Evolutionary conservation across 2,329 filamentous ascomycete species (phyloP), one percentile per base, ranked within the genome.

Genomic region (Diatrype stigma): DNA sequence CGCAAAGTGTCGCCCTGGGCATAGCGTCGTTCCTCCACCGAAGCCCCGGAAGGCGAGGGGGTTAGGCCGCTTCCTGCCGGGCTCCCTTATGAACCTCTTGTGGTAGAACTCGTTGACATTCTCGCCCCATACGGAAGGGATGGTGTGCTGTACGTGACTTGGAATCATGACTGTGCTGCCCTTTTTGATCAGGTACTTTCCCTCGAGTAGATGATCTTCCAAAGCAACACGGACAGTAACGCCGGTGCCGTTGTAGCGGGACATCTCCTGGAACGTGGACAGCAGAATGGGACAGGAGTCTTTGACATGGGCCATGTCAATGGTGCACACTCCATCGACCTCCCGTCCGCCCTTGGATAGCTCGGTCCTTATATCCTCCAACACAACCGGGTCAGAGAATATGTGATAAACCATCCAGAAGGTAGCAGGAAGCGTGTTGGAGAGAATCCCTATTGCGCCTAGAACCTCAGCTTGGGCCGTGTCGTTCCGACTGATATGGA

Each of bases 121-220:
- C 12, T 34, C 26, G 2, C 55, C 56, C 58, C 56, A 59, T 34
- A 51, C n/a, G 0, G 45, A 48, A 14, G 30, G 11, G 17, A 51
- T 48, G 4, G 45, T 53, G 34, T 57, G 55, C 17, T 55, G 46
- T 3, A 55, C 49, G 5, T 45, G 48, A 6, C 38, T 42, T 4
- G 45, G 28, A 23, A 40, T 51, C 46, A 60, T 56, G 26, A 60
- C 21, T 1, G 49, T 49, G 21, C 46, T 45, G 3, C 53, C 58
- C 22, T 56, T 59, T 38, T 55, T 60, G 14, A 55, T 40, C 8
- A 57, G 49, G 45, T 56, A 58, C 40, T 55, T 53, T 32, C 23
- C 32, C 21, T 56, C 54, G 12, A 60, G 22, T 38, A 56, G 30
- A 11, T 37, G 45, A 35, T 58, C 56, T 28, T 56, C 34, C 21